Evolutionary conservation across 192 early-diverging fungal genomes (phyloP).

Genomic region (Coemansia sp.): DNA sequence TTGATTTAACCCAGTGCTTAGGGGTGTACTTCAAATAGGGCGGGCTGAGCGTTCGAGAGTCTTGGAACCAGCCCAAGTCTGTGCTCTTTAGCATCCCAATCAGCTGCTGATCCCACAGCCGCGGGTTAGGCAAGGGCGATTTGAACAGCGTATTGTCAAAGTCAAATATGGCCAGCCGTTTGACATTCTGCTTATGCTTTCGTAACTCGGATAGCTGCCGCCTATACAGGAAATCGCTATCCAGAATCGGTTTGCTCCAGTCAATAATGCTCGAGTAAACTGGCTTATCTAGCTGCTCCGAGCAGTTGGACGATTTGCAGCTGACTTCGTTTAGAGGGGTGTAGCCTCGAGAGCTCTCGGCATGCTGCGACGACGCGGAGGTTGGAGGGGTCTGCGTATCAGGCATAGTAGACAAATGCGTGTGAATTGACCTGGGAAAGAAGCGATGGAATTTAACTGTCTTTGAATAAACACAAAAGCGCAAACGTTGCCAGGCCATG

Average conservation of each 20-base stretch:
- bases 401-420: no score
- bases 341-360: neutral
- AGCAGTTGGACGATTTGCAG: neutral
- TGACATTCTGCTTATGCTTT: constrained; percentile 22
- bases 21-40: constrained; percentile 40
- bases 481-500: neutral
- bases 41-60: constrained; percentile 55
- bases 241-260: constrained; percentile 32
- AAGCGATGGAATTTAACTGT: no score
- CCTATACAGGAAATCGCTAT: constrained; percentile 45
- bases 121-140: constrained; percentile 60
- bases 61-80: constrained; percentile 64
- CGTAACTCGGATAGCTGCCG: constrained; percentile 38
- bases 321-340: constrained; percentile 1
- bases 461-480: no score
- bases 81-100: constrained; percentile 56
- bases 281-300: constrained; percentile 5
- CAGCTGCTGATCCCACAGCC: constrained; percentile 58
- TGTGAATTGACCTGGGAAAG: no score
- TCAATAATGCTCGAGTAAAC: constrained; percentile 36
- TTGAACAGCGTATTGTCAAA: constrained; percentile 68
- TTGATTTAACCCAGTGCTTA: constrained; percentile 30
- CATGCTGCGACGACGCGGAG: no score
- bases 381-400: no score
- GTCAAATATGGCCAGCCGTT: constrained; percentile 56